phyloP scores from a whole-genome alignment of 768 basidiomycete genomes.

The Phlebiopsis flavidoalba region DNA sequence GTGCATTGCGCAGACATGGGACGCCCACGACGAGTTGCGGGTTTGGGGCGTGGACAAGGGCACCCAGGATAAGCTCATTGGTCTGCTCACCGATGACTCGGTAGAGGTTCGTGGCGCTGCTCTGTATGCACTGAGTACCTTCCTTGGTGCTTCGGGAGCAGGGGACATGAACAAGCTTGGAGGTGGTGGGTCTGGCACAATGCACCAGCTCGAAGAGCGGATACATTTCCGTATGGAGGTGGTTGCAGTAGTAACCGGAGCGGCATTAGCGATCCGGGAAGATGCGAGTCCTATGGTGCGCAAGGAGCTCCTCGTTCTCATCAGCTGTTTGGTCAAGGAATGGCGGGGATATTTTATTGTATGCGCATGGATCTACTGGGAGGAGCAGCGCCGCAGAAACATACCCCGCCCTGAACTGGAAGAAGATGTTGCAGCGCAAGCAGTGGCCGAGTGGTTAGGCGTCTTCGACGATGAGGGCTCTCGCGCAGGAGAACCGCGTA shows the following conservation, averaged over 20 bases:
- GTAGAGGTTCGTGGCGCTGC: slow-evolving; percentile 92
- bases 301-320: slow-evolving; percentile 87
- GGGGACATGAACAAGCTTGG: slow-evolving; percentile 61
- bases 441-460: slow-evolving; percentile 76
- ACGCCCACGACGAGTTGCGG: slow-evolving; percentile 86
- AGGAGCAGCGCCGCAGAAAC: slow-evolving; percentile 73
- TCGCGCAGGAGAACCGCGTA: slow-evolving; percentile 75
- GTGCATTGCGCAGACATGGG: slow-evolving; percentile 95
- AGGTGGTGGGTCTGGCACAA: slow-evolving; percentile 83
- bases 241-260: slow-evolving; percentile 88
- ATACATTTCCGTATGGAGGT: slow-evolving; percentile 81
- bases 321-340: slow-evolving; percentile 92
- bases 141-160: slow-evolving; percentile 86
- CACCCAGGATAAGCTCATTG: slow-evolving; percentile 78
- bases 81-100: slow-evolving; percentile 77
- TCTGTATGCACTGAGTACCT: slow-evolving; percentile 87
- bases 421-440: slow-evolving; percentile 70
- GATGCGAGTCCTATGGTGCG: slow-evolving; percentile 96
- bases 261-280: slow-evolving; percentile 82
- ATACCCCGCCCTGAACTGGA: slow-evolving; percentile 33
- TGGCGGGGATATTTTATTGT: slow-evolving; percentile 96
- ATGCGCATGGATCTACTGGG: slow-evolving; percentile 96
- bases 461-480: slow-evolving; percentile 60
- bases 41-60: slow-evolving; percentile 72
- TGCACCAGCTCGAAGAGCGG: slow-evolving; percentile 68